Conservation (phyloP, 768 basidiomycete species). For the Chlorophyllum brunneum region DNA sequence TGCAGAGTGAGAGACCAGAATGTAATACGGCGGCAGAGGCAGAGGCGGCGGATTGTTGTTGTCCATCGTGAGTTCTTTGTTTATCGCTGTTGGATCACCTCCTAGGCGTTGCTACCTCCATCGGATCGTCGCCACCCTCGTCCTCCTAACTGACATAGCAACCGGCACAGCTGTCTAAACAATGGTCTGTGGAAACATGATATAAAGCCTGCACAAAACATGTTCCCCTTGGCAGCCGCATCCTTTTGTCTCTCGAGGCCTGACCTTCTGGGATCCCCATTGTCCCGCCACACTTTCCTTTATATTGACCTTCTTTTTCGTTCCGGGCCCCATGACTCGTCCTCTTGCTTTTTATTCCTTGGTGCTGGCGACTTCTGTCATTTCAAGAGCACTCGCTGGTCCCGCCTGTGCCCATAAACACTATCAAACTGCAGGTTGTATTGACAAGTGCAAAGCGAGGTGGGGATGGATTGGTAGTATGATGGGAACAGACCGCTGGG, state of each 20-base stretch:
- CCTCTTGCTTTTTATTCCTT: conserved; percentile 31
- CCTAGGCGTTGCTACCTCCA: neutral
- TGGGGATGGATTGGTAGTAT: conserved; percentile 46
- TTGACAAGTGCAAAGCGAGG: conserved; percentile 33
- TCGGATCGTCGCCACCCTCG: neutral
- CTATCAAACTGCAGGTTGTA: conserved; percentile 30
- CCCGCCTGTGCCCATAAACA: conserved; percentile 41
- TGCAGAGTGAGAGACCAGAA: conserved; percentile 61
- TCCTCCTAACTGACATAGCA: conserved; percentile 1
- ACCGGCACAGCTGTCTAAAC: neutral
- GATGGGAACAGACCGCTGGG: conserved; percentile 58
- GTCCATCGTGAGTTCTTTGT: conserved; percentile 10
- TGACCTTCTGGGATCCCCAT: neutral
- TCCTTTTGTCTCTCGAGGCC: neutral
- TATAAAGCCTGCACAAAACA: neutral
- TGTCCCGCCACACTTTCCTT: conserved; percentile 12
- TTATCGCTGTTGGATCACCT: neutral
- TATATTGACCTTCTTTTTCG: conserved; percentile 20
- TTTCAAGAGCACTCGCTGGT: conserved; percentile 36
- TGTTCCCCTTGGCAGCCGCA: neutral
- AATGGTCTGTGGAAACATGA: neutral
- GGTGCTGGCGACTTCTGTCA: conserved; percentile 37
- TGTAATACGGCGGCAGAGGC: conserved; percentile 54
- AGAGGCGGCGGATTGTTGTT: neutral
- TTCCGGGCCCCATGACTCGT: conserved; percentile 32